Conservation (phyloP, 2,329 filamentous ascomycete species). For the Incumbomyces lentus region DNA sequence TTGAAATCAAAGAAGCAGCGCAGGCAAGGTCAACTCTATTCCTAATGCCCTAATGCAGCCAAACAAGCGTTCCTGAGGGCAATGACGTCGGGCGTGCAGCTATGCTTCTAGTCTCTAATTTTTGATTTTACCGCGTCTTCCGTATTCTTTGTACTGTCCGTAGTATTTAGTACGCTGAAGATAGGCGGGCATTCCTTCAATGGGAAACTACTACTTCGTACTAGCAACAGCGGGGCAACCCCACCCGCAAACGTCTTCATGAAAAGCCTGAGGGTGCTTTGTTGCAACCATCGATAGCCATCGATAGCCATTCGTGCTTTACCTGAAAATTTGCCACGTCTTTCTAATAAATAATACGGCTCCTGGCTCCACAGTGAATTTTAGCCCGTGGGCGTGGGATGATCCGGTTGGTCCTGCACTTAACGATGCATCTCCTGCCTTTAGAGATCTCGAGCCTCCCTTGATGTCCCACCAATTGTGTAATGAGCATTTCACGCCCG, state of each 20-base stretch:
- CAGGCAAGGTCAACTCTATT: not conserved
- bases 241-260: not conserved
- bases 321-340: not conserved
- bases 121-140: too few relatives aligned
- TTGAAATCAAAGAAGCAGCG: not conserved
- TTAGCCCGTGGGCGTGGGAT: not conserved
- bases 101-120: too few relatives aligned
- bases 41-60: slow-evolving; percentile 1
- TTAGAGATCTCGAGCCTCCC: slow-evolving; percentile 16
- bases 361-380: too few relatives aligned
- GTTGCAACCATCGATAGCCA: not conserved
- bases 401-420: slow-evolving; percentile 17
- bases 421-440: slow-evolving; percentile 19
- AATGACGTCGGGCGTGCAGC: slow-evolving; percentile 29
- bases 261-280: not conserved
- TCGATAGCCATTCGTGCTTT: not conserved
- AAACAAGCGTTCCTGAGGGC: slow-evolving; percentile 69
- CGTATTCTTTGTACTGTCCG: too few relatives aligned
- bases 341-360: not conserved
- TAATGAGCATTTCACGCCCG: slow-evolving; percentile 11
- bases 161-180: too few relatives aligned
- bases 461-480: slow-evolving; percentile 6
- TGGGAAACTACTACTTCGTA: too few relatives aligned
- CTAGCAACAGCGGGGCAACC: too few relatives aligned
- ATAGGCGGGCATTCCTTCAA: too few relatives aligned